Evolutionary conservation across 164 flowering plant species (phyloP).

Genomic region (Vitis cinerea): DNA sequence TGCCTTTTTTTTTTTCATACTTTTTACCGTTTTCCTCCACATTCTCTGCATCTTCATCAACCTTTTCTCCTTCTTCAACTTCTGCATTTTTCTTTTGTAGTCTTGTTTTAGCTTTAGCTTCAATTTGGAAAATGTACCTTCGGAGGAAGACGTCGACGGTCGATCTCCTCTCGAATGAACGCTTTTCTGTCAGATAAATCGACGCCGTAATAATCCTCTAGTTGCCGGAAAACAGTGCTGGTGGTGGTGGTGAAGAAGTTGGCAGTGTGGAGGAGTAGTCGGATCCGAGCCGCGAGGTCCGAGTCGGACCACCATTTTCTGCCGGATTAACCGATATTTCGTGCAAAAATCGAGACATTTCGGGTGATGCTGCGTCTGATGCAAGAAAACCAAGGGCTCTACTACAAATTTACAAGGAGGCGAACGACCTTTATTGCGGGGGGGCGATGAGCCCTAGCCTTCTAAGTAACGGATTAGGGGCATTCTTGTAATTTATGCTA

Average conservation of each 20-base stretch:
- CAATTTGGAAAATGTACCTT: too few species aligned
- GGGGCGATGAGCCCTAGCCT: too few species aligned
- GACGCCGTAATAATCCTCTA: conserved; percentile 18
- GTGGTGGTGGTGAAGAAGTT: conserved; percentile 20
- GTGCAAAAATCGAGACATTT: too few species aligned
- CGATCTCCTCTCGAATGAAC: not conserved
- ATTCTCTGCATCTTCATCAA: not conserved
- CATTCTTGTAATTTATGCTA: too few species aligned
- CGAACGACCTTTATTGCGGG: too few species aligned
- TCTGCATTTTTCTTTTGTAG: not conserved
- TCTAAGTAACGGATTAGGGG: too few species aligned
- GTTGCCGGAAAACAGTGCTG: conserved; percentile 16
- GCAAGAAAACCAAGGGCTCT: too few species aligned
- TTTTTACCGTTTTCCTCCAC: conserved; percentile 3
- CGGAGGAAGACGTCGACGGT: not conserved
- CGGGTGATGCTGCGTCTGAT: too few species aligned
- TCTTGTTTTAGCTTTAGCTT: too few species aligned
- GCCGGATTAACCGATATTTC: too few species aligned
- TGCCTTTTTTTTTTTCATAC: not conserved
- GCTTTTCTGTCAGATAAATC: conserved; percentile 13
- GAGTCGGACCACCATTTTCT: conserved; percentile 15
- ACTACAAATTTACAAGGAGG: too few species aligned
- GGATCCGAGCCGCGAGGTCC: too few species aligned
- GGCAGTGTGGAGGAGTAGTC: conserved; percentile 9
- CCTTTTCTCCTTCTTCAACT: conserved; percentile 2